Conservation (phyloP, 306 rosid genomes). For the Cucumis cinereus region DNA sequence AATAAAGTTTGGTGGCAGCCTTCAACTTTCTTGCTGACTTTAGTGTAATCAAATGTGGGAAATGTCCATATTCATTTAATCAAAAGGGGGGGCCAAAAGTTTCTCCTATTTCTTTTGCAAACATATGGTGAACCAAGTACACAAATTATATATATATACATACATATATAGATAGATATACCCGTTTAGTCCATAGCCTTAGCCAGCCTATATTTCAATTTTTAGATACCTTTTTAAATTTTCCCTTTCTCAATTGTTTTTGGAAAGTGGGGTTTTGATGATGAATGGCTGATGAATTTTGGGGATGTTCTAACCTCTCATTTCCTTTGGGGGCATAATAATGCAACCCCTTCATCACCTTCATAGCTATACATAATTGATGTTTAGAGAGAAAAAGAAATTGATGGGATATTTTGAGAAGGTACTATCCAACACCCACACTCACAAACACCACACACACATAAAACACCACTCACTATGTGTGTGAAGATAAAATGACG, state of each 20-base stretch:
- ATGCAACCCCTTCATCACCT: neutral
- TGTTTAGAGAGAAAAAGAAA: neutral
- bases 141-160: neutral
- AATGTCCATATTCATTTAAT: neutral
- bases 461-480: neutral
- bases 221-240: neutral
- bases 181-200: neutral
- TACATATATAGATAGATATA: neutral
- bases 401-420: neutral
- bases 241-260: neutral
- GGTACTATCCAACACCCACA: neutral
- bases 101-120: neutral
- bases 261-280: neutral
- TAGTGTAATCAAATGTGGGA: neutral
- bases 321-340: neutral
- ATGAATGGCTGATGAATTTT: constrained; percentile 2
- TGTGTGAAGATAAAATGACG: neutral
- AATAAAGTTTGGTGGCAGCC: neutral
- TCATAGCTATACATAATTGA: neutral
- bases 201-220: neutral
- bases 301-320: neutral
- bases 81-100: constrained; percentile 6
- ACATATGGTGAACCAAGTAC: constrained; percentile 6
- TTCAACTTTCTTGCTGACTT: neutral
- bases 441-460: neutral